Base-by-base conservation (phyloP, 176 grass and related monocot genomes). In the Carex parvula region DNA sequence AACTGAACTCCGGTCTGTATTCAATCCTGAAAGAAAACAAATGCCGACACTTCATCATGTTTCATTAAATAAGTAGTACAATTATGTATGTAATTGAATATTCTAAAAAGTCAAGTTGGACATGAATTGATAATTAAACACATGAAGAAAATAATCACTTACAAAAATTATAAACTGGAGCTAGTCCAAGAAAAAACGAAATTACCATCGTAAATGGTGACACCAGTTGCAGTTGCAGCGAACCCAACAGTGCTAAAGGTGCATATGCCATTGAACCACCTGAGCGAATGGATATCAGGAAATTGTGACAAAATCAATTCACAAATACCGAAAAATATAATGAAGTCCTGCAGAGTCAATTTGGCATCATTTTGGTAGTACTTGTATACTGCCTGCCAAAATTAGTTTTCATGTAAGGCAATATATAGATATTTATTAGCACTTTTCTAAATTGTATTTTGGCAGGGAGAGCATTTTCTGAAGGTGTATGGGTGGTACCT, bases 261-360 rank as follows among this genome's bases (percentile, higher is more conserved):
- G 88, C 92, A 97, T 33, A 84, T 20, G 1, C 82, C 94, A 86
- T 97, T 97, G 60, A 94, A 85, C 94, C 92, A 97, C 8, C 92
- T 85, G 22, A 97, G 82, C 2, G 92, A 94, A 35, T 97, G 94
- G 73, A 97, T 90, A 64, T 97, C 87, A 18, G 91, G 90, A 50
- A 94, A 89, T 48, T 97, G 94, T 4, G 94, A 97, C 62, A 94
- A 90, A 30, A 94, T 21, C 72, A 97, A 3, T 80, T 97, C 86
- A 16, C 94, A 53, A 30, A 67, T 76, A 12, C 90, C 90, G 14
- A 94, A 92, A 48, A 97, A 78, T 22, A 97, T 83, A 86, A 97
- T 94, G 94, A 94, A 94, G 20, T 97, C 84, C 57, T 94, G 92
- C 68, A 97, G 80, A 13, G 83, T 89, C 81, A 94, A 83, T 24